These are phyloP conservation scores for Citropsis articulata DNA, from an alignment of 345 rosid genomes.

Conservation along the genomic window DNA sequence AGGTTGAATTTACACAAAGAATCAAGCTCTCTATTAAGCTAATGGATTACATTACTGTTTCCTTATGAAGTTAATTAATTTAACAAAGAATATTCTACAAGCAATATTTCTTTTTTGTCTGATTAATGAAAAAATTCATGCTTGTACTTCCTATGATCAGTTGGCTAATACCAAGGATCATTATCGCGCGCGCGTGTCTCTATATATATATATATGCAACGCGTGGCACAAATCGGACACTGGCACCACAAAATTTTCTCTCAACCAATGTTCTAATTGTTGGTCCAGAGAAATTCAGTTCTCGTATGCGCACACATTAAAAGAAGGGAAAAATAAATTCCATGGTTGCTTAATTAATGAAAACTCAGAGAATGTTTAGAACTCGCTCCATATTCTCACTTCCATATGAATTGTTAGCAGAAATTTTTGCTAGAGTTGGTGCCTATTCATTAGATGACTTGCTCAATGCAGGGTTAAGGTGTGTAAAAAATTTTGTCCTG, in stretches of 20 bases:
- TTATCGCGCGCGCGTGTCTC: too few relatives aligned
- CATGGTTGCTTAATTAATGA: not conserved
- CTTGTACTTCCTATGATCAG: not conserved
- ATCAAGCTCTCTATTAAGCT: not conserved
- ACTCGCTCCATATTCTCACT: conserved; percentile 7
- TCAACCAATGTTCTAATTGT: too few relatives aligned
- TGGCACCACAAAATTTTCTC: too few relatives aligned
- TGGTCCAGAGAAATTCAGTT: too few relatives aligned
- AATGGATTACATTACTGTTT: not conserved
- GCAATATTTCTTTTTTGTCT: not conserved
- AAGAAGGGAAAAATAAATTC: not conserved
- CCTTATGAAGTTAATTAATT: not conserved
- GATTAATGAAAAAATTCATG: not conserved
- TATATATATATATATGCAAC: too few relatives aligned
- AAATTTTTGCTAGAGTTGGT: conserved; percentile 19
- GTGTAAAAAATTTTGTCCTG: too few relatives aligned
- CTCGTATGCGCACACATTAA: not conserved
- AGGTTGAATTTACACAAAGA: too few relatives aligned
- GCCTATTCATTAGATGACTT: not conserved
- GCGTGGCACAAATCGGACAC: too few relatives aligned
- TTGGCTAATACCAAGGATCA: too few relatives aligned
- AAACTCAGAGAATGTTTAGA: not conserved
- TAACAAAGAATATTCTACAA: not conserved
- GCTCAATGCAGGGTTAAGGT: conserved; percentile 18
- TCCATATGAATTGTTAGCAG: conserved; percentile 11